These are phyloP conservation scores for Sclerotinia spermophila DNA, from an alignment of 2,329 filamentous ascomycete genomes.

Conservation along the genomic window DNA sequence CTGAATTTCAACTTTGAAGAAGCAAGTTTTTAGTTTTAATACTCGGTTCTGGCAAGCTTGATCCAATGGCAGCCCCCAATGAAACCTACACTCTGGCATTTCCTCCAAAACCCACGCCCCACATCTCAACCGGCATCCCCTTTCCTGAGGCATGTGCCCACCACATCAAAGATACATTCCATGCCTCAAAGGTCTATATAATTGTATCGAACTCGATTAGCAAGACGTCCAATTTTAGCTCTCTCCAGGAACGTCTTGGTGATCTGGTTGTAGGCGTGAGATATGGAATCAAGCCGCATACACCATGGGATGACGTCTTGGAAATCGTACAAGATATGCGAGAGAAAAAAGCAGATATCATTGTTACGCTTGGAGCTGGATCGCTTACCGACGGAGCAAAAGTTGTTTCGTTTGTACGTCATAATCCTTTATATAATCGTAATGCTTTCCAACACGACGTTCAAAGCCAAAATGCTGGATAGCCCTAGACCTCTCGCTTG, in stretches of 20 bases:
- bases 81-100: slow-evolving; percentile 54
- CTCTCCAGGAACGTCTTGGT: slow-evolving; percentile 30
- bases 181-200: slow-evolving; percentile 33
- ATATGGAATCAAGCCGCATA: slow-evolving; percentile 36
- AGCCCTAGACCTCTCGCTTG: background rate
- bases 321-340: slow-evolving; percentile 33
- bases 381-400: slow-evolving; percentile 38
- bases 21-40: background rate
- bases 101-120: slow-evolving; percentile 17
- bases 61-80: background rate
- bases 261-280: slow-evolving; percentile 34
- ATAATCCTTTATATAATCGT: background rate
- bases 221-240: slow-evolving; percentile 33
- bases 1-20: background rate
- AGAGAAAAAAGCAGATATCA: slow-evolving; percentile 30
- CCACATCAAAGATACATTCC: slow-evolving; percentile 33
- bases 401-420: slow-evolving; percentile 31
- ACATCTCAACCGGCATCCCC: slow-evolving; percentile 20
- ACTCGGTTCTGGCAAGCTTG: background rate
- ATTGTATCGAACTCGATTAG: slow-evolving; percentile 37
- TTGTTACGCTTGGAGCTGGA: slow-evolving; percentile 38
- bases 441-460: background rate
- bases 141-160: slow-evolving; percentile 26
- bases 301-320: slow-evolving; percentile 36
- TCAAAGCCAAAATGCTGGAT: background rate